Evolutionary conservation across 306 rosid genomes (phyloP).

Genomic region (Arachis hypogaea): DNA sequence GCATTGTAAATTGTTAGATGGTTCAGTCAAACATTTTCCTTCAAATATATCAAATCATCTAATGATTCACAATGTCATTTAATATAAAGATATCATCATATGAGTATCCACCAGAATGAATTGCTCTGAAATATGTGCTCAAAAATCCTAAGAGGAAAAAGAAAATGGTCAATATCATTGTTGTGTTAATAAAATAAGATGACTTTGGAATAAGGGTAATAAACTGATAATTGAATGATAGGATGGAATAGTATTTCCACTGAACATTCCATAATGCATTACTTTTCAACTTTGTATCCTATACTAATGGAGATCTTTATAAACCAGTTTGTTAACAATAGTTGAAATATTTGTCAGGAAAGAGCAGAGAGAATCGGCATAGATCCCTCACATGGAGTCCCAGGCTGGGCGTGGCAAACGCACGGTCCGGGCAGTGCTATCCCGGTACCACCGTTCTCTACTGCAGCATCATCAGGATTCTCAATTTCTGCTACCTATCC

Average conservation of each 20-base stretch:
- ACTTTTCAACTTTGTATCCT: neutral
- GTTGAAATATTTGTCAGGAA: conserved; percentile 68
- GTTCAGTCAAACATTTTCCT: too few species aligned
- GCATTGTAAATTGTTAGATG: too few species aligned
- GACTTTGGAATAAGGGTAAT: conserved; percentile 25
- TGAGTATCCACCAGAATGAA: neutral
- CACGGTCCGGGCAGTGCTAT: conserved; percentile 65
- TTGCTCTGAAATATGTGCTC: neutral
- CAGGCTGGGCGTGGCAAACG: conserved; percentile 76
- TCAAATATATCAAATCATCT: too few species aligned
- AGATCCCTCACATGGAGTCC: conserved; percentile 71
- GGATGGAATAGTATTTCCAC: conserved; percentile 25
- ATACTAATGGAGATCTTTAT: neutral
- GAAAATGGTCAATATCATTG: conserved; percentile 5
- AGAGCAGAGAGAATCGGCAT: conserved; percentile 65
- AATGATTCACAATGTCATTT: too few species aligned
- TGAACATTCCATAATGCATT: neutral
- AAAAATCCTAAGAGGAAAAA: neutral
- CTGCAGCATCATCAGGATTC: conserved; percentile 99
- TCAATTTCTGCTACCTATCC: conserved; percentile 75
- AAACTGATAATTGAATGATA: neutral
- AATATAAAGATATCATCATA: too few species aligned
- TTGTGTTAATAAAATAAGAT: conserved; percentile 18
- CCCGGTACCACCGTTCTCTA: conserved; percentile 76
- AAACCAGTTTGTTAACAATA: conserved; percentile 4